Percentiles rank a stretch among this genome's conserved stretches.
Conservation (phyloP, 306 rosid species). For the Casuarina equisetifolia region DNA sequence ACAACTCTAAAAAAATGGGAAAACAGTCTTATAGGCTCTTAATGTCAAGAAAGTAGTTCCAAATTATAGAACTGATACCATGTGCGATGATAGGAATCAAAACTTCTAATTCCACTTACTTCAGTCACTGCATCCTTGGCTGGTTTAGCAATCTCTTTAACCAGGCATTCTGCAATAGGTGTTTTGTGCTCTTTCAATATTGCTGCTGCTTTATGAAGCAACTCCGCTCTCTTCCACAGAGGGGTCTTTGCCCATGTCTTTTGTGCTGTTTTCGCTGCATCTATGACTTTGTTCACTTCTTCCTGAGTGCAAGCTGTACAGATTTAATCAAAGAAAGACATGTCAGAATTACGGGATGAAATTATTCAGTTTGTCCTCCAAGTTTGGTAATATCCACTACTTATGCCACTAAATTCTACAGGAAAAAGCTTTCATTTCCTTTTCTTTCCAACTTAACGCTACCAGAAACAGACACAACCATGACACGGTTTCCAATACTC, state of each 20-base stretch:
- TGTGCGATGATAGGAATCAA: background rate
- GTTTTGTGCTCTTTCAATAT: conserved; percentile 86
- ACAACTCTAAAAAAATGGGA: too few species aligned
- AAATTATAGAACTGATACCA: background rate
- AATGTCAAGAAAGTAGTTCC: too few species aligned
- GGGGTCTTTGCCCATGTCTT: conserved; percentile 97
- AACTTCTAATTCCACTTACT: conserved; percentile 35
- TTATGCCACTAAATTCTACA: background rate
- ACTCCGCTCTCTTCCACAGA: conserved; percentile 92
- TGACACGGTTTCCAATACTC: background rate
- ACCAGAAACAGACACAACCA: background rate
- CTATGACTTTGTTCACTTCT: conserved; percentile 91
- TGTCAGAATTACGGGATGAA: background rate
- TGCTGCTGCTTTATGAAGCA: conserved; percentile 97
- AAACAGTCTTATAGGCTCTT: too few species aligned
- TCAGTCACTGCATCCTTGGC: conserved; percentile 95
- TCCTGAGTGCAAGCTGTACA: conserved; percentile 82
- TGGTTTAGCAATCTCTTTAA: conserved; percentile 94
- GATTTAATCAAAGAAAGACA: background rate
- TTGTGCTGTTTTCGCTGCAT: conserved; percentile 79
- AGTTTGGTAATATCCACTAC: background rate
- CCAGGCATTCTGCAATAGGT: conserved; percentile 82
- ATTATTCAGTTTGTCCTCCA: background rate
- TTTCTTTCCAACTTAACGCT: background rate
- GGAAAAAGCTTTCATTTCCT: background rate